These are phyloP conservation scores for Ambrosia trifida DNA, from an alignment of 129 eudicot genomes.

Conservation along the genomic window DNA sequence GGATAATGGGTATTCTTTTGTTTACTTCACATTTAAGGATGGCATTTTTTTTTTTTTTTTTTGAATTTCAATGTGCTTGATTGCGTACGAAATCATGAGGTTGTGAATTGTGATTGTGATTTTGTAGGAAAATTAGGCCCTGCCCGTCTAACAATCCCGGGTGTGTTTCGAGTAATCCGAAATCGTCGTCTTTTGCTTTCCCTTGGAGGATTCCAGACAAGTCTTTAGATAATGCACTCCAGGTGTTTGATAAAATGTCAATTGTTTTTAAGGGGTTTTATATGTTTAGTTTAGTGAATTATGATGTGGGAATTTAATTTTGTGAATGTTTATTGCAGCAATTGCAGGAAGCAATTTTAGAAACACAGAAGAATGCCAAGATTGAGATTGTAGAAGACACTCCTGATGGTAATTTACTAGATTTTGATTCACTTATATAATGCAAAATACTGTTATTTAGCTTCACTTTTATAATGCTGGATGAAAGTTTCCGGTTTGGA, in stretches of 20 bases:
- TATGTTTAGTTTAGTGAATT: not conserved
- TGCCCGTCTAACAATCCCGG: conserved; percentile 91
- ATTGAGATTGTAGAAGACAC: conserved; percentile 73
- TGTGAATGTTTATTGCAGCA: conserved; percentile 44
- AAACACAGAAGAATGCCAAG: conserved; percentile 81
- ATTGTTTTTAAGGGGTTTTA: not conserved
- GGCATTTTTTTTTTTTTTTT: no score
- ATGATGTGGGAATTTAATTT: conserved; percentile 2
- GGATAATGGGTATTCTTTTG: conserved; percentile 73
- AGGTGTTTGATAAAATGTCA: conserved; percentile 45
- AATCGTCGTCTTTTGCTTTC: conserved; percentile 68
- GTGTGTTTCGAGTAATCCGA: conserved; percentile 83
- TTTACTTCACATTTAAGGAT: no score
- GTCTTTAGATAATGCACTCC: conserved; percentile 53
- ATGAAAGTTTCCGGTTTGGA: not conserved
- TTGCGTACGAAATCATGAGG: not conserved
- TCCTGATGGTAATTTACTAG: conserved; percentile 56
- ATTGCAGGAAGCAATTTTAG: conserved; percentile 72
- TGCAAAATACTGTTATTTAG: conserved; percentile 1
- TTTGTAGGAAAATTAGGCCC: conserved; percentile 75
- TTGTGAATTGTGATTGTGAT: not conserved
- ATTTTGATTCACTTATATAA: not conserved
- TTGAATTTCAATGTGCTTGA: not conserved
- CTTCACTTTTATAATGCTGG: not conserved
- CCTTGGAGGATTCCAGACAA: conserved; percentile 69